Percentiles rank a stretch among this genome's conserved stretches.
These are phyloP conservation scores for Scutellaria minor DNA, from an alignment of 257 asterid species.

Conservation along the genomic window DNA sequence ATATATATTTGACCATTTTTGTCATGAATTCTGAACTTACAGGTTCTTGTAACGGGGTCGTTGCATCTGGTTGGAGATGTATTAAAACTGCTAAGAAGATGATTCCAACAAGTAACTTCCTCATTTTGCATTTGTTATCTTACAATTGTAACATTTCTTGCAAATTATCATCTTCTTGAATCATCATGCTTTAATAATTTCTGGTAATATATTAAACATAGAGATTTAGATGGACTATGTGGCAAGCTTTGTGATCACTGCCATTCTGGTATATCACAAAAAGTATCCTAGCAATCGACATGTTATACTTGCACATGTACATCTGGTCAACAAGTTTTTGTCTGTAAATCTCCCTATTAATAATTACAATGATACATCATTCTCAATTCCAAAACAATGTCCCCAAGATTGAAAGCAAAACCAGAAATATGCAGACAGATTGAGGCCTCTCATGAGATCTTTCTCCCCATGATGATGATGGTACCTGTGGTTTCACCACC, in stretches of 20 bases:
- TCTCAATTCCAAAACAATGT: conserved; percentile 26
- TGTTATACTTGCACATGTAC: no score
- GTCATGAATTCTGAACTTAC: conserved; percentile 15
- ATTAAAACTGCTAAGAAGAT: conserved; percentile 66
- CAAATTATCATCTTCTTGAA: background rate
- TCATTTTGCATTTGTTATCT: no score
- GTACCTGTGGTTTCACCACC: conserved; percentile 26
- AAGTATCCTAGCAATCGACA: no score
- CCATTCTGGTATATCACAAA: no score
- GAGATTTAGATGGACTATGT: no score
- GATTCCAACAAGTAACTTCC: conserved; percentile 24
- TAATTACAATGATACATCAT: no score
- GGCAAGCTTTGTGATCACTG: no score
- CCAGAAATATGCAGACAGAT: background rate
- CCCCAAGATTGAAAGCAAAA: conserved; percentile 26
- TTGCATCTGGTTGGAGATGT: conserved; percentile 93
- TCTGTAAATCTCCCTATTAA: no score
- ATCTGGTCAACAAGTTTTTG: no score
- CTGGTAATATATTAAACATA: background rate
- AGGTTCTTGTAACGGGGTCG: conserved; percentile 98
- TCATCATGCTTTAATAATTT: background rate
- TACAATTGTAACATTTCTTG: background rate
- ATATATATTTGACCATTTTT: background rate
- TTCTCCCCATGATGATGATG: background rate
- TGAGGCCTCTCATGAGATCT: conserved; percentile 5